Percentiles rank a stretch among this genome's conserved stretches.
phyloP scores from a whole-genome alignment of 2,329 filamentous ascomycete genomes.

The Aureobasidium zeae region DNA sequence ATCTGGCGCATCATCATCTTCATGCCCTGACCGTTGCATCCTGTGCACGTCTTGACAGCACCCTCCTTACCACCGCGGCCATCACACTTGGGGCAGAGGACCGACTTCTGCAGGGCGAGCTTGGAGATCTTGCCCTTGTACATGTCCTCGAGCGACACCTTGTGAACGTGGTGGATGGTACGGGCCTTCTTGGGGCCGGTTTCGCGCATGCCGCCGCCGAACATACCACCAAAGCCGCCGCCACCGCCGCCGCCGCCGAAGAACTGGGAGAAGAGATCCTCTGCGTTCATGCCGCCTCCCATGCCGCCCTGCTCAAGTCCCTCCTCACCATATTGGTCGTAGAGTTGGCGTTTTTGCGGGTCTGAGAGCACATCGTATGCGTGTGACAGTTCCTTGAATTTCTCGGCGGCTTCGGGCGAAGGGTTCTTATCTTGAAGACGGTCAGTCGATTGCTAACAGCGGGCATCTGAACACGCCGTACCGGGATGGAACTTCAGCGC shows the following conservation, averaged over 20 bases:
- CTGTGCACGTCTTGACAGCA: constrained; percentile 83
- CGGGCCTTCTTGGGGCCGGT: constrained; percentile 83
- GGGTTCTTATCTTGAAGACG: constrained; percentile 75
- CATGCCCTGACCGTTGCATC: constrained; percentile 92
- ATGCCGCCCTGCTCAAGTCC: constrained; percentile 80
- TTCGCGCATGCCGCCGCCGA: constrained; percentile 72
- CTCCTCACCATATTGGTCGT: constrained; percentile 97
- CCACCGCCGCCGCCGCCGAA: constrained; percentile 66
- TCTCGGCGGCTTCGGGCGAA: constrained; percentile 86
- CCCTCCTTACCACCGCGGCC: constrained; percentile 95
- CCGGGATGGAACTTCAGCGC: constrained; percentile 79
- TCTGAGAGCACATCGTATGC: constrained; percentile 95
- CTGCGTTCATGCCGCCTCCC: constrained; percentile 75
- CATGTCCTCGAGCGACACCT: constrained; percentile 94
- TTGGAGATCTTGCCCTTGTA: constrained; percentile 98
- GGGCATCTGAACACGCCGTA: constrained; percentile 35
- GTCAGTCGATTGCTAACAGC: background rate
- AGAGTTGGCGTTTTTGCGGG: constrained; percentile 78
- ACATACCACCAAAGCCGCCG: constrained; percentile 53
- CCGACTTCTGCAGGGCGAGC: constrained; percentile 89
- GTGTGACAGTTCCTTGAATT: constrained; percentile 96
- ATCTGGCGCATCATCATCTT: constrained; percentile 99
- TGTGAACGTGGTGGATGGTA: constrained; percentile 97
- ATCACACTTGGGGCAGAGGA: constrained; percentile 92
- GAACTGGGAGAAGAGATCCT: constrained; percentile 95